These are phyloP conservation scores for Monosporascus sp. DNA, from an alignment of 2,329 filamentous ascomycete species.

Conservation along the genomic window DNA sequence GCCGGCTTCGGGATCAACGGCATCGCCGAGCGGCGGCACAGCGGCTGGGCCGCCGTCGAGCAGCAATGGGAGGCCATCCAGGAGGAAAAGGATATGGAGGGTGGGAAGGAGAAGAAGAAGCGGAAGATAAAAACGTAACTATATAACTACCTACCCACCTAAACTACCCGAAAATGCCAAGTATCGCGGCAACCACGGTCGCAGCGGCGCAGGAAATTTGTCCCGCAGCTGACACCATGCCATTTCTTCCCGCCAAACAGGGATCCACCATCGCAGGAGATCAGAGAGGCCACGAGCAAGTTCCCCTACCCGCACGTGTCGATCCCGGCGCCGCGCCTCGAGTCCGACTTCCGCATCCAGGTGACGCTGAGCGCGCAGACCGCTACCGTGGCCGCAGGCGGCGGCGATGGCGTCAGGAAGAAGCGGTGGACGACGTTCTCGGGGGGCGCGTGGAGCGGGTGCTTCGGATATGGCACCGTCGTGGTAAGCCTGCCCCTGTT, in stretches of 20 bases:
- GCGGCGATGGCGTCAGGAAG: constrained; percentile 1
- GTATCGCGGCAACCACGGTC: too few species aligned
- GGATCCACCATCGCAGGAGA: background rate
- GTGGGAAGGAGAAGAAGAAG: too few species aligned
- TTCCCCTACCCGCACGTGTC: constrained; percentile 20
- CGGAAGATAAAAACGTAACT: too few species aligned
- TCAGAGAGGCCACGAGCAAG: constrained; percentile 5
- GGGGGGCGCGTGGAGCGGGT: constrained; percentile 23
- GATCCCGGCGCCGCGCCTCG: constrained; percentile 19
- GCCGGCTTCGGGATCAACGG: background rate
- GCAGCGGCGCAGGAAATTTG: too few species aligned
- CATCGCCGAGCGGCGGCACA: background rate
- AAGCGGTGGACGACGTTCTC: constrained; percentile 23
- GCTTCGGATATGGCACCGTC: constrained; percentile 21
- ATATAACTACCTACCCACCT: too few species aligned
- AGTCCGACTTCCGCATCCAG: constrained; percentile 24
- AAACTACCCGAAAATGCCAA: too few species aligned
- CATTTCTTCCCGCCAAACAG: too few species aligned
- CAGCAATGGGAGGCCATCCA: background rate
- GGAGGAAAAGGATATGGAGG: too few species aligned
- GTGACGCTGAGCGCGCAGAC: constrained; percentile 19
- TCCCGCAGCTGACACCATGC: too few species aligned
- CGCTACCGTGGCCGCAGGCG: constrained; percentile 19
- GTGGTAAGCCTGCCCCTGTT: constrained; percentile 12
- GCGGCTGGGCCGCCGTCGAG: background rate